Conservation (phyloP, 2,329 filamentous ascomycete genomes). For the Stachybotrys chlorohalonatus region DNA sequence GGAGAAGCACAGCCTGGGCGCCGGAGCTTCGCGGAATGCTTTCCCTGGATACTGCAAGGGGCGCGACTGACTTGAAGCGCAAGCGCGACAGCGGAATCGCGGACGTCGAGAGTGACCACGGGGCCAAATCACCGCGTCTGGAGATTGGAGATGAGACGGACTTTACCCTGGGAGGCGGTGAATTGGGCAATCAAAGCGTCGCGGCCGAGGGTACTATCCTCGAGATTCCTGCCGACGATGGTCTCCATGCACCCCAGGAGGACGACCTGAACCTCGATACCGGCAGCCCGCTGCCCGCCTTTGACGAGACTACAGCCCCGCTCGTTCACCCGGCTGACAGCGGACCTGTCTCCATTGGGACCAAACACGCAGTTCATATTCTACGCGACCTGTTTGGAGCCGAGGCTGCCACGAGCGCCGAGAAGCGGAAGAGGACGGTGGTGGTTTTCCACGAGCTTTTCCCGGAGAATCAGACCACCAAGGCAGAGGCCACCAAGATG, state of each 20-base stretch:
- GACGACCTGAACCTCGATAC: constrained; percentile 35
- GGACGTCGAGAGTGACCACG: constrained; percentile 62
- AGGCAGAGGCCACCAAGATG: constrained; percentile 96
- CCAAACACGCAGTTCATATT: constrained; percentile 91
- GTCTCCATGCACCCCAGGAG: constrained; percentile 33
- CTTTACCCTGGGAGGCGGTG: constrained; percentile 33
- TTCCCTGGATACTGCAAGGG: constrained; percentile 73
- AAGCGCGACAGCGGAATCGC: constrained; percentile 86
- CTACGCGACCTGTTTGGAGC: constrained; percentile 80
- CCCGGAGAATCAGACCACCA: constrained; percentile 70
- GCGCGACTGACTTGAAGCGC: constrained; percentile 75
- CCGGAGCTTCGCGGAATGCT: constrained; percentile 88
- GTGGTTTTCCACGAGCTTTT: constrained; percentile 89
- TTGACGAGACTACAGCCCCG: constrained; percentile 71
- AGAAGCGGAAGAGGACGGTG: constrained; percentile 63
- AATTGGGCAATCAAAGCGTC: constrained; percentile 43
- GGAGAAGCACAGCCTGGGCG: constrained; percentile 71
- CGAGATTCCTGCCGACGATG: constrained; percentile 55
- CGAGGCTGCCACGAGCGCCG: constrained; percentile 58
- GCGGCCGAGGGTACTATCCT: constrained; percentile 53
- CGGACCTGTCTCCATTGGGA: constrained; percentile 80
- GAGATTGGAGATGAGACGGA: constrained; percentile 61
- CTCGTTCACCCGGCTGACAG: constrained; percentile 74
- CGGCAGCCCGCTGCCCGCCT: constrained; percentile 45
- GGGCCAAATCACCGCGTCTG: constrained; percentile 60